Percentiles rank a stretch among this genome's conserved stretches.
Conservation (phyloP, 2,329 filamentous ascomycete species). For the Lachnellula occidentalis region DNA sequence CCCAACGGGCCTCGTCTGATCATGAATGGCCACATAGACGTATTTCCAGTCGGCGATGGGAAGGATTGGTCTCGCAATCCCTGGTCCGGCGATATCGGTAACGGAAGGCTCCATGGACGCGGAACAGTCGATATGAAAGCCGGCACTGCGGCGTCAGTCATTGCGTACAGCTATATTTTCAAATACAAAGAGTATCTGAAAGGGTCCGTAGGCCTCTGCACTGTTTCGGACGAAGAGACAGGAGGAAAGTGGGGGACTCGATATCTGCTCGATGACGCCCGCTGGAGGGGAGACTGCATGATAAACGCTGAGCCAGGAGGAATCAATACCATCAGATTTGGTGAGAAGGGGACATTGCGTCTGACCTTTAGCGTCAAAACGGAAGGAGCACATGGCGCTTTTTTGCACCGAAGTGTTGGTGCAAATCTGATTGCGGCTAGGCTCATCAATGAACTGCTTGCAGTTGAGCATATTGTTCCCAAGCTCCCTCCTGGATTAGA, state of each 20-base stretch:
- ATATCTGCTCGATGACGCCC: conserved; percentile 30
- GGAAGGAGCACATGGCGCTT: conserved; percentile 36
- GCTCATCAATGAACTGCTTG: conserved; percentile 29
- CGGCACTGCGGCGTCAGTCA: conserved; percentile 35
- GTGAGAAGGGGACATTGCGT: conserved; percentile 39
- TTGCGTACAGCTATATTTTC: conserved; percentile 34
- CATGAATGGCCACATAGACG: conserved; percentile 40
- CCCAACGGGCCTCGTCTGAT: conserved; percentile 30
- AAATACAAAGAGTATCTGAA: conserved; percentile 17
- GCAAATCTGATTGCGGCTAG: conserved; percentile 33
- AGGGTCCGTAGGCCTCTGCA: conserved; percentile 28
- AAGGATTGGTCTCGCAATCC: conserved; percentile 33
- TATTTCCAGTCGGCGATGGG: conserved; percentile 34
- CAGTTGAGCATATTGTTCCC: conserved; percentile 27
- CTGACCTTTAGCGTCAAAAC: conserved; percentile 33
- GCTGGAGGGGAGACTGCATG: conserved; percentile 36
- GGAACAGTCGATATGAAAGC: conserved; percentile 41
- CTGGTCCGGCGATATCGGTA: conserved; percentile 34
- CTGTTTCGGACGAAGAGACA: conserved; percentile 37
- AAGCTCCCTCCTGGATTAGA: conserved; percentile 26
- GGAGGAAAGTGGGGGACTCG: conserved; percentile 35
- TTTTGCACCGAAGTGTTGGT: conserved; percentile 34
- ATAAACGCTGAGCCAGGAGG: conserved; percentile 37
- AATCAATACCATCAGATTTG: conserved; percentile 35
- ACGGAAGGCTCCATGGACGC: conserved; percentile 33